Percentiles rank a stretch among this genome's conserved stretches.
Conservation (phyloP, 1,284 basidiomycete species). For the Sporisorium iseilematis-ciliati region DNA sequence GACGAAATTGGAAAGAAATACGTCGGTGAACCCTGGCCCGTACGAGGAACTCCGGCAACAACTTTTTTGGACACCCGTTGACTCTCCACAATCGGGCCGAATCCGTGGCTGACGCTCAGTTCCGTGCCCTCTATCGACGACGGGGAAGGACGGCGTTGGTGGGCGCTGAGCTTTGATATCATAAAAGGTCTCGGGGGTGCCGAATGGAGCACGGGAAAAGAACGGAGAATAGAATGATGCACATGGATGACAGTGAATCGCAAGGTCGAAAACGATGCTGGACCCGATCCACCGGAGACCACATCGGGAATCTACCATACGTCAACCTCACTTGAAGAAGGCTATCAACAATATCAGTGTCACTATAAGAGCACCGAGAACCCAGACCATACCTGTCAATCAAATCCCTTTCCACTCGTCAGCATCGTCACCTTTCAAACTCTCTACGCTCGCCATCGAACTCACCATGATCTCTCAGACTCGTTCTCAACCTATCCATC, state of each 20-base stretch:
- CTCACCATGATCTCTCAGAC: conserved; percentile 65
- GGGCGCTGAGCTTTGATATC: too few species aligned
- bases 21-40: conserved; percentile 11
- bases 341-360: conserved; percentile 62
- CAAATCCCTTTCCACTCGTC: neutral
- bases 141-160: neutral
- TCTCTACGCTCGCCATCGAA: neutral
- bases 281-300: too few species aligned
- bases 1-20: conserved; percentile 13
- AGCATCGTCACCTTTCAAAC: neutral
- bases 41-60: conserved; percentile 23
- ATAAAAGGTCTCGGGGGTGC: too few species aligned
- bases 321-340: conserved; percentile 41
- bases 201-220: too few species aligned
- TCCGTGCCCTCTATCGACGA: neutral
- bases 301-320: too few species aligned
- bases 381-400: conserved; percentile 50
- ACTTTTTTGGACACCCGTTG: too few species aligned
- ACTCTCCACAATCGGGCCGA: conserved; percentile 12
- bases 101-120: neutral
- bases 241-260: too few species aligned
- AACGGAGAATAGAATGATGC: too few species aligned
- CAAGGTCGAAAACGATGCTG: too few species aligned
- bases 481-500: conserved; percentile 55
- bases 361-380: conserved; percentile 58